Base-by-base conservation (phyloP, 305 asterid species). In the Fraxinus sp. region DNA sequence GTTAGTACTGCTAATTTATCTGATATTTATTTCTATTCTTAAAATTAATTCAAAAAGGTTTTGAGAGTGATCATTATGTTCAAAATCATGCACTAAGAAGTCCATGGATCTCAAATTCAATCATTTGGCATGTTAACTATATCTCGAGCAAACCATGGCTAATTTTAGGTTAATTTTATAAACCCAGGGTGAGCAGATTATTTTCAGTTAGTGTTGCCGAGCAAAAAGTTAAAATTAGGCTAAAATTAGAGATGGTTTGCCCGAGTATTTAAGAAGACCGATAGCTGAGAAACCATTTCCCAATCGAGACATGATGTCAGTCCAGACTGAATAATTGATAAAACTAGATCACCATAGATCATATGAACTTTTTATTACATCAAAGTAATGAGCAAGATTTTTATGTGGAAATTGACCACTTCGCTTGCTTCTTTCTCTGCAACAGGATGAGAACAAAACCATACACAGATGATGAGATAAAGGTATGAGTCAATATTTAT, bases 401-500 rank as follows among this genome's bases (percentile, higher is more conserved):
- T 80, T 39, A 44, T 79, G 74, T 82, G 52, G 75, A 79, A 64
- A 62, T 85, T 87, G 86, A 87, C 81, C 85, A 66, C 57, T 80
- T 78, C 71, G 46, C 83, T 49, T 83, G 33, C 79, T 83, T 79
- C 55, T 70, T 71, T 32, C 36, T 71, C 13, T 62, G 78, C 83
- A 83, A 83, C 90, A 95, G 98, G 92, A 83, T 83, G 82, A 92
- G 97, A 90, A 85, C 87, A 74, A 87, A 87, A 18, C 98, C 99
- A 8, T 94, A 93, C 88, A 88, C 99, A 5, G 98, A 95, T 79
- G 90, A 88, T 30, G 98, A 95, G 87, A 94, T 95, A 81, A 95
- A 94, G 99, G 99, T 95, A 90, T 26, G 76, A 78, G 22, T 57
- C 26, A 18, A 71, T 81, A 68, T 33, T 44, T 66, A 46, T 80